Base-by-base conservation (phyloP, 2,329 filamentous ascomycete genomes). In the Teratosphaeria nubilosa region DNA sequence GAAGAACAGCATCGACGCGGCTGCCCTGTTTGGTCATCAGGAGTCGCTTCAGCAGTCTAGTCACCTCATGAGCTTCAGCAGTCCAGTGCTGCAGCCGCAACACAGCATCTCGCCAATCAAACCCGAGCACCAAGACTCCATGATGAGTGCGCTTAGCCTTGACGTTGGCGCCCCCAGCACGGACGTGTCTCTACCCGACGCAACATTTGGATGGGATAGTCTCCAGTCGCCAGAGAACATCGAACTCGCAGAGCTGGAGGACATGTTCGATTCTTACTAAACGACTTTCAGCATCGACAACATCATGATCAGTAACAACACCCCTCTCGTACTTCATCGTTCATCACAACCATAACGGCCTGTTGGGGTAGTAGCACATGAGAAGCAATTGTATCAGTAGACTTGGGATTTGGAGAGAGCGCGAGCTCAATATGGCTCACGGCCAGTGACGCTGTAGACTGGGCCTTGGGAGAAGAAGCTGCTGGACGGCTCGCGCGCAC, bases 201-300 rank as follows among this genome's bases (percentile, higher is more conserved):
- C 63, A 60, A 48, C 69, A 64, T 62, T 74, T 60, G 62, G 59
- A 2, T 71, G 68, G 69, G 70, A 71, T 16, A 64, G 57, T 24
- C 59, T 84, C 68, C 80, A 80, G 70, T 90, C 86, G 70, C 91
- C 91, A 1, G 94, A 97, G 76, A 88, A 85, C 63, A 86, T 97
- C 65, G 91, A 95, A 72, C 83, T 97, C 54, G 90, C 96, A 53
- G 94, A 99, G 78, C 84, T 97, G 25, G 92, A 97, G 69, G 85
- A 88, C 66, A 82, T 96, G 71, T 83, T 96, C 68, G 86, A 88
- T 69, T 86, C 65, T 34, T 73, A 70, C 53, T 72, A 65, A 54
- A 20, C n/a, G 45, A 41, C 20, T 22, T 27, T 1, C 5, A 13
- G 10, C 51, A 34, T 16, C 31, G 5, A 11, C 41, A 48, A 22